phyloP scores from a whole-genome alignment of 148 eudicot genomes.

The Rhododendron molle region DNA sequence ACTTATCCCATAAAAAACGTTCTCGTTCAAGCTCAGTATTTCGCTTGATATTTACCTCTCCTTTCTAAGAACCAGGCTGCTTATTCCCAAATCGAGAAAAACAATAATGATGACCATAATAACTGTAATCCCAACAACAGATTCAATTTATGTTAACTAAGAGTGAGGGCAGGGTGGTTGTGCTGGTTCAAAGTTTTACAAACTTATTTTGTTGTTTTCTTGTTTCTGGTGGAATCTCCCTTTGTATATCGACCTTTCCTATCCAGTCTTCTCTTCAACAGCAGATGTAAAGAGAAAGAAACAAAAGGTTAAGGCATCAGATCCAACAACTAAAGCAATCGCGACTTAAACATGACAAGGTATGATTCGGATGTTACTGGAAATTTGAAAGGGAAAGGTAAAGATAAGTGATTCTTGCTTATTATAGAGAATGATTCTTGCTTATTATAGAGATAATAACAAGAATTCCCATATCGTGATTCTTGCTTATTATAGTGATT shows the following conservation, averaged over 20 bases:
- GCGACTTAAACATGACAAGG: background rate
- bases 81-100: too few species aligned
- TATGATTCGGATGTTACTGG: background rate
- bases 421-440: too few species aligned
- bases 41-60: background rate
- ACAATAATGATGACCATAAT: too few species aligned
- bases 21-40: background rate
- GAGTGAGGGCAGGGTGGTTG: background rate
- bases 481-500: too few species aligned
- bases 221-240: background rate
- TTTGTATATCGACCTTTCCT: background rate
- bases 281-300: background rate
- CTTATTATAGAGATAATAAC: background rate
- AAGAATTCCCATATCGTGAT: background rate
- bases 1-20: background rate
- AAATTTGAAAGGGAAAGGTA: background rate
- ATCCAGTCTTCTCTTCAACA: background rate
- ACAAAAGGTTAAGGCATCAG: background rate
- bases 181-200: background rate
- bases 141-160: too few species aligned
- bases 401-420: background rate
- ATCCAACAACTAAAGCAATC: background rate
- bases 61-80: background rate
- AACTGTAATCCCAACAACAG: too few species aligned
- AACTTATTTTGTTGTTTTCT: background rate